Base-by-base conservation (phyloP, 2,329 filamentous ascomycete genomes). In the Coniochaeta pulveracea region DNA sequence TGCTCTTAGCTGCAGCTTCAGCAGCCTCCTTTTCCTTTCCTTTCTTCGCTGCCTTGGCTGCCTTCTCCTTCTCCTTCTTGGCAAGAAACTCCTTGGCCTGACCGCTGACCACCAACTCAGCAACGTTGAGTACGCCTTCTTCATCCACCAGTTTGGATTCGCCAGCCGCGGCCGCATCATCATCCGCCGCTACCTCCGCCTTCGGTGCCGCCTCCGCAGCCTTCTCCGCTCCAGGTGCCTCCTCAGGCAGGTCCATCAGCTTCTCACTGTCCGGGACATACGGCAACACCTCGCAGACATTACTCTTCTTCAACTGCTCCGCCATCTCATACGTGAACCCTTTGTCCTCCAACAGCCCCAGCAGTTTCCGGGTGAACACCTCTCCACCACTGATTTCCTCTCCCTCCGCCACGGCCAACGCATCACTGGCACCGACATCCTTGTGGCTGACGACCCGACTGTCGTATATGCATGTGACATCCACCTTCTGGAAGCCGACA, bases 401-500 rank as follows among this genome's bases (percentile, higher is more conserved):
- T 51, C 48, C 28, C 1, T 55, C 48, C 15, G 53, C 51, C n/a
- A 40, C 44, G 5, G 38, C 47, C 61, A 34, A 70, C 49, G 43
- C 82, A 39, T 41, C 28, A 12, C 11, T 76, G 58, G 51, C 73
- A 54, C 52, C 80, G 58, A 67, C 72, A 56, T 50, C 75, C 69
- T 49, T 76, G 61, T 57, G 83, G 67, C 56, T 86, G 68, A 61
- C 69, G 5, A 93, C 71, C 28, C 76, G 61, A 47, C 83, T 89
- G 40, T 96, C 89, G 37, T 80, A 78, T 32, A 98, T 76, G 36
- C 88, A 89, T 1, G 86, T 93, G 14, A 98, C 74, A 48, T 98
- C 88, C 16, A 89, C 85, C 61, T 96, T 96, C 48, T 85, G 77
- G 52, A 78, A 85, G 9, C 91, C 91, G 38, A 98, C 81, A 54